phyloP scores from a whole-genome alignment of 805 yeast species.

The Kockiozyma suomiensis region DNA sequence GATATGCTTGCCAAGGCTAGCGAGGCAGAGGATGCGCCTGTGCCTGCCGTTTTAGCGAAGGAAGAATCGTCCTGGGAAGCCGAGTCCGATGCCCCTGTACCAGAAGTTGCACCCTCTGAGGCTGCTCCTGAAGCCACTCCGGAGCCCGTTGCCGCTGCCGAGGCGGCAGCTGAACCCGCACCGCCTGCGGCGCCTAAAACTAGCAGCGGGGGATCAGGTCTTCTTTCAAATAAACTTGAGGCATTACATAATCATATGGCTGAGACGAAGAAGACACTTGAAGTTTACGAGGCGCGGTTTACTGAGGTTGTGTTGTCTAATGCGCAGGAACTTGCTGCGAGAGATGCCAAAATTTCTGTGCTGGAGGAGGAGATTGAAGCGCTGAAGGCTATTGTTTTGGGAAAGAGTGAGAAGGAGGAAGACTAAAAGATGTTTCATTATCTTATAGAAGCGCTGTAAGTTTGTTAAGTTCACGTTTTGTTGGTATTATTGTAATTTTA shows the following conservation, averaged over 20 bases:
- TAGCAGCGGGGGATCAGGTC: constrained; percentile 12
- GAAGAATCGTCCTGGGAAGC: constrained; percentile 46
- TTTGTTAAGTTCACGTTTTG: neutral
- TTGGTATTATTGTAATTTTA: neutral
- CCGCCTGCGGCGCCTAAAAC: constrained; percentile 21
- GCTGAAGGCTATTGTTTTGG: constrained; percentile 13
- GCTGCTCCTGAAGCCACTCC: constrained; percentile 9
- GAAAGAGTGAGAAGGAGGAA: neutral
- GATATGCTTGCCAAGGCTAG: constrained; percentile 53
- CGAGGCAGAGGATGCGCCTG: constrained; percentile 45
- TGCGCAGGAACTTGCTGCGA: constrained; percentile 32
- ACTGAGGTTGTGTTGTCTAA: constrained; percentile 18
- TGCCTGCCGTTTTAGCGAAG: constrained; percentile 30
- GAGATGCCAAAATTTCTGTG: constrained; percentile 32
- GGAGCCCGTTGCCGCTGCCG: constrained; percentile 9
- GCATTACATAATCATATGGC: constrained; percentile 18
- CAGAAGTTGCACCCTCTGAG: constrained; percentile 2
- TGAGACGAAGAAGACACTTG: constrained; percentile 18
- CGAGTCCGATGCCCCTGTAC: constrained; percentile 35
- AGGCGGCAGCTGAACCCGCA: constrained; percentile 1
- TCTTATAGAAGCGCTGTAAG: neutral
- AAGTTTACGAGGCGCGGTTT: constrained; percentile 25
- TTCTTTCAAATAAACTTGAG: constrained; percentile 24
- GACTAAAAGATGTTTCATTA: neutral
- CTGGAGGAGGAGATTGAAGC: constrained; percentile 35